These are phyloP conservation scores for Kockiozyma suomiensis DNA, from an alignment of 805 yeast genomes.

Conservation along the genomic window DNA sequence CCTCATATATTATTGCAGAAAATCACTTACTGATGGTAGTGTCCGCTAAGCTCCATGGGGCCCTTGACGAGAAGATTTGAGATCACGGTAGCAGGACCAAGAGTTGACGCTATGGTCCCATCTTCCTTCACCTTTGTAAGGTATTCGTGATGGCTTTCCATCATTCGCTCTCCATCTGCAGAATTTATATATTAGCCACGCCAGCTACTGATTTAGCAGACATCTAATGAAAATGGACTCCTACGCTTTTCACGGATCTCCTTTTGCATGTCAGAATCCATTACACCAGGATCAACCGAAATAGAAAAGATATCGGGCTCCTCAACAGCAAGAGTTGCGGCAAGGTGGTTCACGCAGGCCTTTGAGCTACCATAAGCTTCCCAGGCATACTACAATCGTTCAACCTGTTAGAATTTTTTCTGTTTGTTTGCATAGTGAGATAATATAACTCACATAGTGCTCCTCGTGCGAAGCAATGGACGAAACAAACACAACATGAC, in stretches of 20 bases:
- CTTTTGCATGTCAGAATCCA: slow-evolving; percentile 85
- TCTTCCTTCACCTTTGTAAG: slow-evolving; percentile 45
- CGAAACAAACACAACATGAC: slow-evolving; percentile 73
- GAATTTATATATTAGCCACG: no score
- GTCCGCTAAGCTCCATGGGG: slow-evolving; percentile 61
- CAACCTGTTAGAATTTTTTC: no score
- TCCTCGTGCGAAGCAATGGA: slow-evolving; percentile 65
- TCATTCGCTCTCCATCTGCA: slow-evolving; percentile 29
- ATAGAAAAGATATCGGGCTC: slow-evolving; percentile 61
- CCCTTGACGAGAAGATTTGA: slow-evolving; percentile 68
- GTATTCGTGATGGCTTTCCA: slow-evolving; percentile 22
- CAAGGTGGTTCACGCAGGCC: slow-evolving; percentile 84
- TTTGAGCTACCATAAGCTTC: slow-evolving; percentile 89
- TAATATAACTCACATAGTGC: slow-evolving; percentile 21
- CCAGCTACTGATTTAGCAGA: not conserved
- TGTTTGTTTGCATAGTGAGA: not conserved
- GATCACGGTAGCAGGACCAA: slow-evolving; percentile 69
- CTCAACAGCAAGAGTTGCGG: slow-evolving; percentile 66
- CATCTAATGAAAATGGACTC: not conserved
- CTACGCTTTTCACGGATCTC: slow-evolving; percentile 65
- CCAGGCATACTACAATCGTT: slow-evolving; percentile 64
- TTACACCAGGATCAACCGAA: slow-evolving; percentile 93
- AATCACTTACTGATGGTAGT: slow-evolving; percentile 58
- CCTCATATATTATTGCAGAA: not conserved
- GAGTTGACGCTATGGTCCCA: slow-evolving; percentile 63